phyloP scores from a whole-genome alignment of 2,329 filamentous ascomycete species.

The Fusarium sp. region DNA sequence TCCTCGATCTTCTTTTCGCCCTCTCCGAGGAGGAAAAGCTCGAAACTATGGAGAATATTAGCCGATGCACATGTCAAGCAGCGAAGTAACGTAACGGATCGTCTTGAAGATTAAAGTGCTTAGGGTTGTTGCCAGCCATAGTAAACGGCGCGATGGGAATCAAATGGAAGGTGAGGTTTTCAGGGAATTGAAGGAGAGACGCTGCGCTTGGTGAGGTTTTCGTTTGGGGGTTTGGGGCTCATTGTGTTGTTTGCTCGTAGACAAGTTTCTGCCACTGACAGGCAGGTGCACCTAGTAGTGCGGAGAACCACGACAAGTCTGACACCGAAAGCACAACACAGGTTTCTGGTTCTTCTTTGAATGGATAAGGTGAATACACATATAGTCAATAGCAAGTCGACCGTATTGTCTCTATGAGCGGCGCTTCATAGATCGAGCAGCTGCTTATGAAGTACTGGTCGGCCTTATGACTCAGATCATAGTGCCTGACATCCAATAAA shows the following conservation, averaged over 20 bases:
- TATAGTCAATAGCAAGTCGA: neutral
- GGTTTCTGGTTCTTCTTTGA: neutral
- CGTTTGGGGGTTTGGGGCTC: neutral
- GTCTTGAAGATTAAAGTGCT: conserved; percentile 56
- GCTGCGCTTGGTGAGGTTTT: neutral
- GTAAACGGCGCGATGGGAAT: conserved; percentile 3
- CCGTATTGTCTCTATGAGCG: neutral
- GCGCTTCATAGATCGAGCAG: neutral
- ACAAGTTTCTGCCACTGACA: conserved; percentile 16
- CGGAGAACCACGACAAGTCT: neutral
- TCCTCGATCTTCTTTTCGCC: conserved; percentile 95
- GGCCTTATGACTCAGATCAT: no score
- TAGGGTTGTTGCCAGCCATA: conserved; percentile 55
- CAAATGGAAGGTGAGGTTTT: neutral
- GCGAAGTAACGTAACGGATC: conserved; percentile 51
- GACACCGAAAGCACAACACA: neutral
- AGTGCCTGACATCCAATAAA: neutral
- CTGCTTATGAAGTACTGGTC: neutral
- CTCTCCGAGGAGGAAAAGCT: conserved; percentile 88
- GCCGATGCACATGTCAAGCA: conserved; percentile 9
- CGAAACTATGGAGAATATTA: conserved; percentile 73
- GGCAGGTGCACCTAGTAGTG: conserved; percentile 3
- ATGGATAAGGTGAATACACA: neutral
- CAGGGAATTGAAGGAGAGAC: neutral
- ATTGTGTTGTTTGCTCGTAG: neutral